Base-by-base conservation (phyloP, 2,329 filamentous ascomycete genomes). In the Drechslerella dactyloides region DNA sequence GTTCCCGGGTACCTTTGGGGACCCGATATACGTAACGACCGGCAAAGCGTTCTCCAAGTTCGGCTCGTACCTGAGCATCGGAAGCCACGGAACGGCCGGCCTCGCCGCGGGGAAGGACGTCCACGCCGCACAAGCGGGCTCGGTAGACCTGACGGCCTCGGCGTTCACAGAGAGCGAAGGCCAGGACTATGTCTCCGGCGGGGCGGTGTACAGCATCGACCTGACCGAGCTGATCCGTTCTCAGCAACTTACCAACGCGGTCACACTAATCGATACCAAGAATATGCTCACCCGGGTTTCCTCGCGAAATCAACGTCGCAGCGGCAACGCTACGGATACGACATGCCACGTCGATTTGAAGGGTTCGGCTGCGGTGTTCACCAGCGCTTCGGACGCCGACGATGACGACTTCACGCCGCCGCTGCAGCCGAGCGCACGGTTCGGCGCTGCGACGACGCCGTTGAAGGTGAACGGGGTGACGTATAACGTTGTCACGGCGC, bases 21-120 rank as follows among this genome's bases (percentile, higher is more conserved):
- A 72, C n/a, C 76, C 75, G 19, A 66, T 60, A 5, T 76, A 73
- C 40, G 50, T 76, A 1, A 66, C 75, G 2, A 76, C 75, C 7
- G 74, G 75, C 37, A 69, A 66, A 8, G 65, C 74, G 17, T 77
- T 76, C 64, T 74, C 69, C 1, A 74, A 76, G 50, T 74, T 77
- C 17, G 76, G 76, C 1, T 61, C 73, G 27, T 75, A 70, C n/a
- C 17, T 77, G 6, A 68, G 74, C 17, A 60, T 72, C 17, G 75
- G 74, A 2, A 66, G 42, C 11, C 57, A 65, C 21, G 61, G 61
- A 21, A 59, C 55, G 1, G 60, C 40, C 13, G 48, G 59, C 24
- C 48, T 69, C 1, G 51, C 63, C 7, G 48, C 55, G 5, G 58
- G 65, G 10, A 30, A 17, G 7, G 33, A 24, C 10, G 13, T 54